Conservation (phyloP, 2,329 filamentous ascomycete species). For the Aureobasidium sp. region DNA sequence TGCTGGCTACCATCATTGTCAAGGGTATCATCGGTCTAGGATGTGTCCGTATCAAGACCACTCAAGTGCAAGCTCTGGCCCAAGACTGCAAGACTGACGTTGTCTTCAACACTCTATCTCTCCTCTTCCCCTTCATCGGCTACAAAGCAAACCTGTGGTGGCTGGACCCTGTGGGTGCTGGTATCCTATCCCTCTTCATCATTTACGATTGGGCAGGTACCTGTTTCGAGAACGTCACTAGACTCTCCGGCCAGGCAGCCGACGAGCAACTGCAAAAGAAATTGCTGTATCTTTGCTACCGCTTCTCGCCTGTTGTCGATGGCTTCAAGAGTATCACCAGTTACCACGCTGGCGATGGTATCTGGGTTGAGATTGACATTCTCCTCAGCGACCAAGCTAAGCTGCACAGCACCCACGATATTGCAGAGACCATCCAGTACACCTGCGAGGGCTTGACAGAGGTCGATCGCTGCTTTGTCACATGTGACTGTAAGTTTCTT, state of each 20-base stretch:
- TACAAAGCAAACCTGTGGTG: slow-evolving; percentile 55
- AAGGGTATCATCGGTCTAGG: slow-evolving; percentile 56
- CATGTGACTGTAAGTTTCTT: slow-evolving; percentile 40
- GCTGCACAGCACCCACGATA: slow-evolving; percentile 49
- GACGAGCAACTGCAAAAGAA: slow-evolving; percentile 47
- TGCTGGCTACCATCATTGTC: slow-evolving; percentile 50
- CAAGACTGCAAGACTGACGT: slow-evolving; percentile 60
- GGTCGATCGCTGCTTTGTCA: slow-evolving; percentile 47
- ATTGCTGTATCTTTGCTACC: slow-evolving; percentile 52
- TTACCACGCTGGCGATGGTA: slow-evolving; percentile 56
- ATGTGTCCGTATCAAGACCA: slow-evolving; percentile 54
- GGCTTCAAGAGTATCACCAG: slow-evolving; percentile 37
- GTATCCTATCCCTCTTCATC: slow-evolving; percentile 57
- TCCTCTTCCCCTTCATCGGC: slow-evolving; percentile 57
- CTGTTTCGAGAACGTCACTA: slow-evolving; percentile 51
- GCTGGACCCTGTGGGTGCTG: slow-evolving; percentile 58
- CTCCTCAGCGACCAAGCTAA: slow-evolving; percentile 48
- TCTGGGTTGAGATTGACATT: slow-evolving; percentile 57
- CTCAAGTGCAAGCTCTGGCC: slow-evolving; percentile 56
- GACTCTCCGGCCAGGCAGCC: slow-evolving; percentile 53
- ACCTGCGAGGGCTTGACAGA: slow-evolving; percentile 50
- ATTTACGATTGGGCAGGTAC: slow-evolving; percentile 63
- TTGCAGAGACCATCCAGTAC: slow-evolving; percentile 58
- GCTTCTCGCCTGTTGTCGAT: slow-evolving; percentile 29
- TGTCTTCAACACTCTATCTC: slow-evolving; percentile 56